Base-by-base conservation (phyloP, 2,329 filamentous ascomycete genomes). In the Fusarium zealandicum region DNA sequence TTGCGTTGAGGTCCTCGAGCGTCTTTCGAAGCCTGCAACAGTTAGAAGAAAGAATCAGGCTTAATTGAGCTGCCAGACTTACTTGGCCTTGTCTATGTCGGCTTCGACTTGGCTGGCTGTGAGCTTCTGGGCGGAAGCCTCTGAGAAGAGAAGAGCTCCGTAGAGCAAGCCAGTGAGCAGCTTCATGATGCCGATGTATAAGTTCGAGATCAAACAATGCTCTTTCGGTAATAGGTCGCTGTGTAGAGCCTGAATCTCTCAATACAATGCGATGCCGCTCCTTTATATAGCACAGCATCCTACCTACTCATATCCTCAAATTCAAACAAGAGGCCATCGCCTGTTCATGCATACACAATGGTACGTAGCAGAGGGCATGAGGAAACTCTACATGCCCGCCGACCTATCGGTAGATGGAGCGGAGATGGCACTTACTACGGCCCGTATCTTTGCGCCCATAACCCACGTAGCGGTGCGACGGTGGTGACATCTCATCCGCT, bases 1-100 rank as follows among this genome's bases (percentile, higher is more conserved):
- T 86, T 36, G 76, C 71, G 65, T 86, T 75, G 6, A 87, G 73
- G 51, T 79, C 76, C 64, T 76, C 74, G n/a, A 87, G 78, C 38
- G 82, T 82, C 48, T 76, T 74, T 68, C 80, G 76, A 16, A 87
- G 72, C 17, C 83, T 84, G 43, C 37, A 2, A 6, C 12, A n/a
- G 35, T 67, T 38, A 68, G 55, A 28, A 3, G 16, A 2, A 7
- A 11, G 11, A 9, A 18, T 5, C 2, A 3, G 0, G 2, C 10
- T 9, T 9, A 17, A 10, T 6, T 30, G 6, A 2, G 5, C 18
- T 1, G 28, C 33, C 2, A 17, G 2, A 22, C 59, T 22, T 55
- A 68, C 65, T 64, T 62, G 10, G 57, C 51, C 50, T 63, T 56
- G 32, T 66, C 54, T 6, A 68, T 68, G 31, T 68, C 65, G 0